Evolutionary conservation across 116 monocot species (phyloP), one percentile per base, ranked within the genome.

Genomic region (Cymodocea nodosa): DNA sequence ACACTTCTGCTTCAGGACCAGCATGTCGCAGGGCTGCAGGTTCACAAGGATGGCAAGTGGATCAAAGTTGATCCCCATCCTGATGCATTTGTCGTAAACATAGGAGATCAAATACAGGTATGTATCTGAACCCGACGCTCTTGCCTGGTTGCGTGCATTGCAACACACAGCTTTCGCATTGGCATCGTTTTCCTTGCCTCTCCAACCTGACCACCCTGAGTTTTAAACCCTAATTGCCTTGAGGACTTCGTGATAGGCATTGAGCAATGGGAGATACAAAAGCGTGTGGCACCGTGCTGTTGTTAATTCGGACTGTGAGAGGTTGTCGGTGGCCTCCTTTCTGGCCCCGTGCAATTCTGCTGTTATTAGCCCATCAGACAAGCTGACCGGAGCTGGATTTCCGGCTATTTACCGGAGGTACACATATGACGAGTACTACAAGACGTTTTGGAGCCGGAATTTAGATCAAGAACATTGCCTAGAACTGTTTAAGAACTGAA

Each of bases 241-340:
- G 17, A 35, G 30, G 61, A 35, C 61, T 15, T 63, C 0, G 9
- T 51, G 1, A 56, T 77, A 92, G 92, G 87, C 88, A 22, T 48
- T 92, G 55, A 87, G 92, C 64, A 92, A 92, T 59, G 88, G 83
- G 4, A 67, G 56, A 65, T 87, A 87, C 51, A 78, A 20, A 53
- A 92, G 92, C 51, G 85, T 92, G 58, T 83, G 83, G 85, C 92
- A 92, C 63, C 72, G 92, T 7, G 92, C 88, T 14, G 76, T 87
- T 0, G 92, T 92, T 34, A 92, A 92, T 56, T 64, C 78, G 0
- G 74, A 76, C 48, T 68, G 36, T 35, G 87, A 76, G 65, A 73
- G 92, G 61, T 51, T 92, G 73, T 83, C 92, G 15, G 73, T 92
- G 23, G 92, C 92, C 0, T 87, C 88, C 12, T 92, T 92, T 73